Evolutionary conservation across 2,329 filamentous ascomycete genomes (phyloP), one percentile per base, ranked within the genome.

Genomic region (Phoma herbarum): DNA sequence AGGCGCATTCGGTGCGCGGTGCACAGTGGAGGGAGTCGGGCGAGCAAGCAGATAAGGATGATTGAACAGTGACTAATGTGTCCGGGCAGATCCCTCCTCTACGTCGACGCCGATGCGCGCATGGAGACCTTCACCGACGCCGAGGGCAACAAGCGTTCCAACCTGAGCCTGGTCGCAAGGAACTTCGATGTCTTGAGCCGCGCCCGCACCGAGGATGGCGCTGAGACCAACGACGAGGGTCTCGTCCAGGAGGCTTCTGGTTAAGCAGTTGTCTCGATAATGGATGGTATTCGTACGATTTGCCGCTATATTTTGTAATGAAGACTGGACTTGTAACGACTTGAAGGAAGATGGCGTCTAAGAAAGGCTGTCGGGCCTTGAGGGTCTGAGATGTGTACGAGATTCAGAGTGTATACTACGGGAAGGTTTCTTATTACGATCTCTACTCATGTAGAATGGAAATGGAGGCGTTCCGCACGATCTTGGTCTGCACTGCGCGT

Each of bases 101-200:
- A 87, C 72, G 82, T 98, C 48, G 94, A 98, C 77, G 93, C 90
- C 43, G 92, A 97, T 61, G 90, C 89, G 61, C 81, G 80, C 65
- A 87, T 94, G 80, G 74, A 77, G 43, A 83, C 80, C 67, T 81
- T 78, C 43, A 94, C 87, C 75, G 85, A 90, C 51, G 48, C 43
- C 66, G 90, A 95, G 45, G 91, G 91, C 75, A 89, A 89, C 78
- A 85, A 81, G 69, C 83, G 83, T 66, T 85, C 78, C 53, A 74
- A 80, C 48, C 76, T 97, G 72, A 93, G 82, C 78, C 83, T 98
- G 70, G 78, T 90, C 49, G 92, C 97, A 81, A 89, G 69, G 47
- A 75, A 71, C 67, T 75, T 76, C 48, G 75, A 77, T 22, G 69
- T 77, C 52, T 59, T 77, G 31, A 62, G 62, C 16, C 70, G 72